A percentile compares a stretch with the other conserved stretches of the same genome.
Evolutionary conservation across 345 rosid species (phyloP).

Genomic region (Psidium friedrichsthalianum): DNA sequence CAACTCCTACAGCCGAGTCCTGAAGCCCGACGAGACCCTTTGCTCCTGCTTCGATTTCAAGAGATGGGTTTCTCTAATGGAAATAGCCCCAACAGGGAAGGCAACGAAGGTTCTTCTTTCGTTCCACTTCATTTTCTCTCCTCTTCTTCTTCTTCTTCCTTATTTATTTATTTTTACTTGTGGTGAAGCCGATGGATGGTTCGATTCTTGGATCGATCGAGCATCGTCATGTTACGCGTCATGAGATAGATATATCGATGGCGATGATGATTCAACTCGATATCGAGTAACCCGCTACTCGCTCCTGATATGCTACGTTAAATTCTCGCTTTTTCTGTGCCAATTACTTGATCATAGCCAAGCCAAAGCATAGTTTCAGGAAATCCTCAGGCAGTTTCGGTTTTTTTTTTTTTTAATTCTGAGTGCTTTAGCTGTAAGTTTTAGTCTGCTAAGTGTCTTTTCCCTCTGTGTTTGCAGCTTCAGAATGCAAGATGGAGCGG

Average conservation of each 20-base stretch:
- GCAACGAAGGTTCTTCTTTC: not conserved
- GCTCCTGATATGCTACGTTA: not conserved
- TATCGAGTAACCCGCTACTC: not conserved
- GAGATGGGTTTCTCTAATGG: not conserved
- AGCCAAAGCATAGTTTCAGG: not conserved
- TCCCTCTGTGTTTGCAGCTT: conserved; percentile 22
- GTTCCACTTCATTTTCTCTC: not conserved
- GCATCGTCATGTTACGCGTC: no score
- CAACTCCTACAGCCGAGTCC: not conserved
- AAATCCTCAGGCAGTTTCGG: not conserved
- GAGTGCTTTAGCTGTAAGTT: not conserved
- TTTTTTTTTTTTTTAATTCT: not conserved
- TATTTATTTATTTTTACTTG: not conserved
- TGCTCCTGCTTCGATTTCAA: not conserved
- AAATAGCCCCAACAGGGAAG: no score
- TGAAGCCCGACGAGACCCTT: not conserved
- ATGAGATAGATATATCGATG: not conserved
- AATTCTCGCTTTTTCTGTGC: not conserved
- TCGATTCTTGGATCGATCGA: no score
- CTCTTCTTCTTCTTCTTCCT: not conserved
- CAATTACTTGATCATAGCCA: not conserved
- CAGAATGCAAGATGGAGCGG: conserved; percentile 82
- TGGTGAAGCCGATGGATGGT: not conserved
- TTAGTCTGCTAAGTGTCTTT: not conserved
- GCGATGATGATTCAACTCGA: not conserved